These are phyloP conservation scores for Eutypa lata DNA, from an alignment of 2,329 filamentous ascomycete genomes.

Conservation along the genomic window DNA sequence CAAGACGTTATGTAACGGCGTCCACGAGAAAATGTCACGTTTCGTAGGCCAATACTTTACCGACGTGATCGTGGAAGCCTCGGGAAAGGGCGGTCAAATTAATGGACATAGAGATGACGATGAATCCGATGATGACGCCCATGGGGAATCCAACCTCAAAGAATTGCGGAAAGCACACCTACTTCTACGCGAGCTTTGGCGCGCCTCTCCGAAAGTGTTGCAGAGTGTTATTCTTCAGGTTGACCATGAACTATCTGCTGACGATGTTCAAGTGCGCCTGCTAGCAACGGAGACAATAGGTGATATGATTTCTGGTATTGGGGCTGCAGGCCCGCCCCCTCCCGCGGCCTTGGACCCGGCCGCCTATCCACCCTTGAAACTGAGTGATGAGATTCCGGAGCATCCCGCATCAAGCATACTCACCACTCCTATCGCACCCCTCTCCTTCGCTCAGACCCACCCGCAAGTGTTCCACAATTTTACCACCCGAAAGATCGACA, in stretches of 20 bases:
- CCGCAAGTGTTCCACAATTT: slow-evolving; percentile 78
- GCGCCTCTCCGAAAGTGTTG: slow-evolving; percentile 81
- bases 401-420: slow-evolving; percentile 59
- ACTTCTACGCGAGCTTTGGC: slow-evolving; percentile 88
- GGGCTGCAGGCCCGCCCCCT: slow-evolving; percentile 80
- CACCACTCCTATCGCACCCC: slow-evolving; percentile 79
- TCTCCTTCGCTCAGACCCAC: slow-evolving; percentile 85
- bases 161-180: slow-evolving; percentile 88
- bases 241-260: slow-evolving; percentile 85
- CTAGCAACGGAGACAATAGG: slow-evolving; percentile 92
- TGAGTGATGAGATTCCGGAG: slow-evolving; percentile 54
- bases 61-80: slow-evolving; percentile 90
- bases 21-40: slow-evolving; percentile 89
- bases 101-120: slow-evolving; percentile 58
- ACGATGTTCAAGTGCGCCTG: slow-evolving; percentile 80
- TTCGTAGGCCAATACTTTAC: slow-evolving; percentile 96
- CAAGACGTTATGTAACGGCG: slow-evolving; percentile 86
- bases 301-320: slow-evolving; percentile 91
- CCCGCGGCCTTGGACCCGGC: slow-evolving; percentile 71
- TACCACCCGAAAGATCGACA: slow-evolving; percentile 81
- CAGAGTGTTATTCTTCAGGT: slow-evolving; percentile 92
- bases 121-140: slow-evolving; percentile 58
- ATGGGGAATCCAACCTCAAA: slow-evolving; percentile 73
- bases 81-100: slow-evolving; percentile 51
- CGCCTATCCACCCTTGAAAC: slow-evolving; percentile 74